A percentile compares a stretch with the other conserved stretches of the same genome.
Evolutionary conservation across 495 filamentous ascomycete species (phyloP).

Genomic region (Evernia prunastri): DNA sequence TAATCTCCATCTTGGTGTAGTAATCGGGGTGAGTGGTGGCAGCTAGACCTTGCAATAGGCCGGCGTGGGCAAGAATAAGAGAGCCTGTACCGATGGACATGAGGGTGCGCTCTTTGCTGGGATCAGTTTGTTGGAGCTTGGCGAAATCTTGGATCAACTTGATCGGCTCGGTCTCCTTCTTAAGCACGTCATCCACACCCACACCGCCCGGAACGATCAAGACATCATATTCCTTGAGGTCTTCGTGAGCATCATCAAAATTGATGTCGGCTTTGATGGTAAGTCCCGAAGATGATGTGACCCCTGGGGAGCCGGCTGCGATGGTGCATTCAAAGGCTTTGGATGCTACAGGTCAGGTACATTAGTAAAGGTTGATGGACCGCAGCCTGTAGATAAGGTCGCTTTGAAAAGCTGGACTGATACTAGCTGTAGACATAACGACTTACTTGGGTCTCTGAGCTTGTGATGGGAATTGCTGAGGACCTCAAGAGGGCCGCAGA

Average conservation of each 20-base stretch:
- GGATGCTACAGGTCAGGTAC: constrained; percentile 27
- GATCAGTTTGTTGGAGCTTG: constrained; percentile 60
- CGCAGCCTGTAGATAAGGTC: not conserved
- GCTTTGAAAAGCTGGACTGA: not conserved
- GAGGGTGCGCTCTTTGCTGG: constrained; percentile 62
- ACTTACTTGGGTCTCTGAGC: constrained; percentile 53
- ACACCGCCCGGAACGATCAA: constrained; percentile 60
- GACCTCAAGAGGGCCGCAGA: constrained; percentile 61
- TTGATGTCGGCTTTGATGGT: constrained; percentile 43
- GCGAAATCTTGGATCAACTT: constrained; percentile 58
- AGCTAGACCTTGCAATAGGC: constrained; percentile 63
- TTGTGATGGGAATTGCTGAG: constrained; percentile 54
- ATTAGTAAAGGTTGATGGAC: constrained; percentile 5
- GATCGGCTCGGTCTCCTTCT: constrained; percentile 49
- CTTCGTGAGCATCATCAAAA: constrained; percentile 58
- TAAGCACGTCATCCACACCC: constrained; percentile 42
- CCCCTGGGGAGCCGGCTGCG: constrained; percentile 39
- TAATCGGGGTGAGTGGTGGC: constrained; percentile 63
- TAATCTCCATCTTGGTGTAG: constrained; percentile 57
- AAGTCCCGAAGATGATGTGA: constrained; percentile 37
- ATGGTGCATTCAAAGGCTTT: constrained; percentile 42
- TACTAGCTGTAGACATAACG: not conserved
- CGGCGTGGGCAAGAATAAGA: constrained; percentile 63
- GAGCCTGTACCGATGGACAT: constrained; percentile 72
- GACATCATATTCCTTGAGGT: constrained; percentile 63